phyloP scores from a whole-genome alignment of 805 yeast species.

The Candida chauliodis region DNA sequence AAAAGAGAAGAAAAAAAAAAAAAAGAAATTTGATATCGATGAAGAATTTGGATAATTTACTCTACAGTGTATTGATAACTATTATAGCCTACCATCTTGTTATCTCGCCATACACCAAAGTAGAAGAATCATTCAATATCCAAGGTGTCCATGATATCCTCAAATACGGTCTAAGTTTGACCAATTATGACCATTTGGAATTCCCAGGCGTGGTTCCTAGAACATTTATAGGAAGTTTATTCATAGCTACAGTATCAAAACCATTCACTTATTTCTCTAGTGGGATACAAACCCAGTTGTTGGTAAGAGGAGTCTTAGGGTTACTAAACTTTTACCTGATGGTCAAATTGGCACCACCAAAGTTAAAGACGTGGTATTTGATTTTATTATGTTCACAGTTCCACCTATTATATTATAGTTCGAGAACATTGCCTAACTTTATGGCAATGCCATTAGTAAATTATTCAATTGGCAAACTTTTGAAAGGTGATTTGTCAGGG shows the following conservation, averaged over 20 bases:
- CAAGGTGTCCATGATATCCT: constrained; percentile 86
- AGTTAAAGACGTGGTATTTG: constrained; percentile 49
- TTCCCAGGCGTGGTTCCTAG: constrained; percentile 93
- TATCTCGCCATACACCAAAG: constrained; percentile 81
- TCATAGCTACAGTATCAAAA: constrained; percentile 46
- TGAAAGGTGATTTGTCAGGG: constrained; percentile 47
- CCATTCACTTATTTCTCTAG: constrained; percentile 21
- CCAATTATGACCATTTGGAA: constrained; percentile 62
- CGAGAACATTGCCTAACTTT: constrained; percentile 86
- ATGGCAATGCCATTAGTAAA: constrained; percentile 73
- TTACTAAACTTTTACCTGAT: constrained; percentile 54
- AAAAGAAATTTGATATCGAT: constrained; percentile 12
- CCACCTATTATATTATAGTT: constrained; percentile 74
- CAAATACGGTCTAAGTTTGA: constrained; percentile 50
- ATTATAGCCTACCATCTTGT: constrained; percentile 48
- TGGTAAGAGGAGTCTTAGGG: constrained; percentile 62
- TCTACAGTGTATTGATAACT: constrained; percentile 36
- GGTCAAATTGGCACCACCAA: constrained; percentile 44
- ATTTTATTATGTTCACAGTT: constrained; percentile 65
- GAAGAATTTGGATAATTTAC: constrained; percentile 16
- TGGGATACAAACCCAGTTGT: constrained; percentile 38
- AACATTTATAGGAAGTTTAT: constrained; percentile 69
- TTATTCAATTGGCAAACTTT: constrained; percentile 47
- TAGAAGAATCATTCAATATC: constrained; percentile 87
- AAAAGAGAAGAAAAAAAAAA: neutral